Percentiles rank a stretch among this genome's conserved stretches.
phyloP scores from a whole-genome alignment of 2,329 filamentous ascomycete genomes.

The Aspergillus tamarii region DNA sequence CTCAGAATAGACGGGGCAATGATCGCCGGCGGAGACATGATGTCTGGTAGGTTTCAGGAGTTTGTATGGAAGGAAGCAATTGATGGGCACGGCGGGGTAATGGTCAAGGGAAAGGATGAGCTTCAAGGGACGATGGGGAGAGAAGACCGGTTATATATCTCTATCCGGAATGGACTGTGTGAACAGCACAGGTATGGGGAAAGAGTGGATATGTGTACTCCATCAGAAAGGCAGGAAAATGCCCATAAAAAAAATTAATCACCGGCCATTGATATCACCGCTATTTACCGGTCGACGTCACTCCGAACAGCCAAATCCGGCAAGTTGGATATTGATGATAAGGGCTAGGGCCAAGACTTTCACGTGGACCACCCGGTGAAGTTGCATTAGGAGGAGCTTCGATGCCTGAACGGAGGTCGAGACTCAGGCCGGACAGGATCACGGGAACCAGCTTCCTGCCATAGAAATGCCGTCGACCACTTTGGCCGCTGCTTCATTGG shows the following conservation, averaged over 20 bases:
- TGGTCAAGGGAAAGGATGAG: conserved; percentile 6
- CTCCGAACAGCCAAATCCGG: conserved; percentile 25
- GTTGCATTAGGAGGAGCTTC: conserved; percentile 10
- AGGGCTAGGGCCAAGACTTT: conserved; percentile 25
- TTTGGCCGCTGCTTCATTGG: background rate
- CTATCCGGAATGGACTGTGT: conserved; percentile 1
- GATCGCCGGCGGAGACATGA: conserved; percentile 87
- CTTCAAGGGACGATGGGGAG: conserved; percentile 7
- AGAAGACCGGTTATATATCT: conserved; percentile 10
- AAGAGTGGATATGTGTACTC: conserved; percentile 11
- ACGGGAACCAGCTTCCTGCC: conserved; percentile 13
- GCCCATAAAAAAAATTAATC: conserved; percentile 10
- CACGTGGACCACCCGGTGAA: conserved; percentile 18
- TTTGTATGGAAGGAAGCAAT: conserved; percentile 5
- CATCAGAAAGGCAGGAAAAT: conserved; percentile 4
- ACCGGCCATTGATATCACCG: conserved; percentile 22
- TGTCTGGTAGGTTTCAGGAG: conserved; percentile 22
- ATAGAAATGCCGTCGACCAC: background rate
- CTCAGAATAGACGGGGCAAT: conserved; percentile 98
- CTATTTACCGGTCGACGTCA: conserved; percentile 24
- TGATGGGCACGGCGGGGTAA: conserved; percentile 1
- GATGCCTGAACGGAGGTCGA: conserved; percentile 19
- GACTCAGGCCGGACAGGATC: conserved; percentile 8
- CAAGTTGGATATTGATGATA: conserved; percentile 20
- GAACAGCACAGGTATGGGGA: conserved; percentile 11